Evolutionary conservation across 345 rosid species (phyloP).

Genomic region (Bruguiera sexangula): DNA sequence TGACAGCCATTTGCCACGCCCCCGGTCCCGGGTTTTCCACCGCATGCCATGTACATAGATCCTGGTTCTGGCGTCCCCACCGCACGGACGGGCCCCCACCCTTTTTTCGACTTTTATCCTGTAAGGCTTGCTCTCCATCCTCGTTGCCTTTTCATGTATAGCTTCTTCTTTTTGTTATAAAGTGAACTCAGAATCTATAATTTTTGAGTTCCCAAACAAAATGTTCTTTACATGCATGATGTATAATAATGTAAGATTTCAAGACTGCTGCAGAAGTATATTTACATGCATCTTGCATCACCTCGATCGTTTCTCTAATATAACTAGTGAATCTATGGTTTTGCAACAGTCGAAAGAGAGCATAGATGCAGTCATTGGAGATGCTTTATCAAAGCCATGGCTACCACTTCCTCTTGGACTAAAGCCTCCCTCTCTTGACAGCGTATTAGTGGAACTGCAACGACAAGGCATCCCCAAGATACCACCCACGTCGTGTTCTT

Average conservation of each 20-base stretch:
- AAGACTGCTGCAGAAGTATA: slow-evolving; percentile 50
- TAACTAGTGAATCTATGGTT: too few relatives aligned
- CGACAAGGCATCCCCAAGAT: slow-evolving; percentile 62
- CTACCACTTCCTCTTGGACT: slow-evolving; percentile 78
- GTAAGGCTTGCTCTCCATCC: slow-evolving; percentile 35
- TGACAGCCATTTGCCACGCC: slow-evolving; percentile 52
- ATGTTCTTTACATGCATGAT: too few relatives aligned
- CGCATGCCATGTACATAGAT: slow-evolving; percentile 27
- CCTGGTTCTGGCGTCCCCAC: slow-evolving; percentile 37
- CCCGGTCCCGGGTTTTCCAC: slow-evolving; percentile 53
- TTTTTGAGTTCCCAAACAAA: too few relatives aligned
- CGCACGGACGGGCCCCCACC: slow-evolving; percentile 27
- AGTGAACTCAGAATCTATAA: too few relatives aligned
- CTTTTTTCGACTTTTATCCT: slow-evolving; percentile 54
- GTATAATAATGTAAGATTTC: neutral
- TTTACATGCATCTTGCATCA: too few relatives aligned
- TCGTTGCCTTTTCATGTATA: too few relatives aligned
- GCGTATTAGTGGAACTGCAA: slow-evolving; percentile 69
- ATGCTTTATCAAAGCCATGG: slow-evolving; percentile 77
- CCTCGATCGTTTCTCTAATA: too few relatives aligned
- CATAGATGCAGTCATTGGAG: slow-evolving; percentile 66
- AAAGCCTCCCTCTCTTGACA: slow-evolving; percentile 66
- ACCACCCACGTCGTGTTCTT: slow-evolving; percentile 50
- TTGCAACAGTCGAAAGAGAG: slow-evolving; percentile 61
- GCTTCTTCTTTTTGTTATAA: too few relatives aligned